phyloP scores from a whole-genome alignment of 257 asterid species.

The Linaria vulgaris region DNA sequence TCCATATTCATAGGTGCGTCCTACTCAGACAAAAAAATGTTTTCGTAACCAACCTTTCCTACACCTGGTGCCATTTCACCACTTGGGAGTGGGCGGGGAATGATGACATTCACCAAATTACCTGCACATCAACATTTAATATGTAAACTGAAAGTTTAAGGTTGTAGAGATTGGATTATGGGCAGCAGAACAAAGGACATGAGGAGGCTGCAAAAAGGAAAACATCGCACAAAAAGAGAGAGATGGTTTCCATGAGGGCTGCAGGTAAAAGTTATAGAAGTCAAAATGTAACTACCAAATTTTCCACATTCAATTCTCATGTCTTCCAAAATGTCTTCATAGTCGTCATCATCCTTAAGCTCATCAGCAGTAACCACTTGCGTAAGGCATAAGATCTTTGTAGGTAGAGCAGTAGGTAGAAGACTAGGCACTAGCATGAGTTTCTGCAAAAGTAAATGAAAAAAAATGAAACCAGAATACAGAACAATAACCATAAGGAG shows the following conservation, averaged over 20 bases:
- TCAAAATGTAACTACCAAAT: slow-evolving; percentile 37
- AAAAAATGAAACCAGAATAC: too few species aligned
- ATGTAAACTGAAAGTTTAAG: not conserved
- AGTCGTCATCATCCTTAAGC: slow-evolving; percentile 75
- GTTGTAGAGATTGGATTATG: not conserved
- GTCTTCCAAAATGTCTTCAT: slow-evolving; percentile 83
- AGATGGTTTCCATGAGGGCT: slow-evolving; percentile 3
- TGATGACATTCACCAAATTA: slow-evolving; percentile 63
- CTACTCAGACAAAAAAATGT: not conserved
- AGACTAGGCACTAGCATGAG: slow-evolving; percentile 61
- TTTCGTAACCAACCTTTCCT: slow-evolving; percentile 68
- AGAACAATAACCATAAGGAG: not conserved
- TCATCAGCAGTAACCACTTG: slow-evolving; percentile 70
- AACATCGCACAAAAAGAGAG: slow-evolving; percentile 17
- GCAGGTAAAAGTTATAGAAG: not conserved
- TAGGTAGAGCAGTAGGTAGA: slow-evolving; percentile 46
- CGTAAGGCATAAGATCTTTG: slow-evolving; percentile 84
- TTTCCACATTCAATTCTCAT: slow-evolving; percentile 90
- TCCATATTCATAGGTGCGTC: not conserved
- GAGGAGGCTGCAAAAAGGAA: slow-evolving; percentile 27
- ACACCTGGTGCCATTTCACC: slow-evolving; percentile 78
- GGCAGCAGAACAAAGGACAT: slow-evolving; percentile 20
- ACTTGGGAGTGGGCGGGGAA: slow-evolving; percentile 79
- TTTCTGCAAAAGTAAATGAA: slow-evolving; percentile 49
- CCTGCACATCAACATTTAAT: slow-evolving; percentile 47